phyloP scores from a whole-genome alignment of 306 rosid species.

The Sphenostylis stenocarpa region DNA sequence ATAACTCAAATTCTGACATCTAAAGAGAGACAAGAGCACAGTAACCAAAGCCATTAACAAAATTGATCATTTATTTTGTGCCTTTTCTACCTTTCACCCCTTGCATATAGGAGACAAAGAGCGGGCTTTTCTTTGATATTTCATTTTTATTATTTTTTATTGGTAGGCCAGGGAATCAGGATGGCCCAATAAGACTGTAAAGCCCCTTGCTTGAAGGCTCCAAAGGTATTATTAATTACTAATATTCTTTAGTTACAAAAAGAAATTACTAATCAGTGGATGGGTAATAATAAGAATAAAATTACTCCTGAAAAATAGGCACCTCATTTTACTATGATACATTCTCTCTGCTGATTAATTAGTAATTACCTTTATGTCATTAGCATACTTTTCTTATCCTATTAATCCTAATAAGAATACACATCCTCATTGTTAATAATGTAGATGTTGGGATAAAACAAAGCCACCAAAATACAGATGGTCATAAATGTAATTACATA shows the following conservation, averaged over 20 bases:
- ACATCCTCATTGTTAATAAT: too few relatives aligned
- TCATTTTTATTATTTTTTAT: background rate
- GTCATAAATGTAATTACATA: too few relatives aligned
- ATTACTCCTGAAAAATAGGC: background rate
- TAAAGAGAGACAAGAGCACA: background rate
- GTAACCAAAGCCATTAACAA: background rate
- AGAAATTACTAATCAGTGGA: background rate
- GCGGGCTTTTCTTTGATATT: background rate
- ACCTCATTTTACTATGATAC: background rate
- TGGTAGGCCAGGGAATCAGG: background rate
- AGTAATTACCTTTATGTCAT: background rate
- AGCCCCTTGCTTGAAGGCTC: background rate
- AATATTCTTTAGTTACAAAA: background rate
- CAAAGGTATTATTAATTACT: background rate
- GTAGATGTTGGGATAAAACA: too few relatives aligned
- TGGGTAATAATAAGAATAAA: background rate
- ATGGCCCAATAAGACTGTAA: background rate
- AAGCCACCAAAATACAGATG: too few relatives aligned
- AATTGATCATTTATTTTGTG: background rate
- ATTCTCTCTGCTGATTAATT: background rate
- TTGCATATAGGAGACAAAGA: background rate
- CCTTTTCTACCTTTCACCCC: constrained; percentile 16
- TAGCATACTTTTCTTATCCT: background rate
- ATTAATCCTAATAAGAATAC: background rate
- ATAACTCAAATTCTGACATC: background rate